These are phyloP conservation scores for Scutellospora calospora DNA, from an alignment of 371 early-diverging fungal genomes.

Conservation along the genomic window DNA sequence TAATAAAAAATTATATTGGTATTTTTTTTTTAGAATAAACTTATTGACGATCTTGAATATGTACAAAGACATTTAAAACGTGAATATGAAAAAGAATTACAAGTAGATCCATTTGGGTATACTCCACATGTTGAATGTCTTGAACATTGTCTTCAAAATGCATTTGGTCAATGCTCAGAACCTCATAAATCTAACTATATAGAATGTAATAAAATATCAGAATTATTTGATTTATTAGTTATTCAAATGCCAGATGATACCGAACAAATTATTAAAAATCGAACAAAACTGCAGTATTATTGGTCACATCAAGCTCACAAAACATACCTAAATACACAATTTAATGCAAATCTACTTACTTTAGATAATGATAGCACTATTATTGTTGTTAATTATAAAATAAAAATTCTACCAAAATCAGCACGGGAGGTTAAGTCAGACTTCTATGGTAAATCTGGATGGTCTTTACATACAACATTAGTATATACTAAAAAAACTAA, in stretches of 20 bases:
- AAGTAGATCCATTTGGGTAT: not conserved
- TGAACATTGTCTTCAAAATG: constrained; percentile 13
- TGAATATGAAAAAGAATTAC: constrained; percentile 30
- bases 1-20: not conserved
- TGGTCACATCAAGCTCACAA: not conserved
- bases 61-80: not conserved
- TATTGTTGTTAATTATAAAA: constrained; percentile 20
- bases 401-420: constrained; percentile 24
- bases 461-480: not conserved
- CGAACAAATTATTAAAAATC: not conserved
- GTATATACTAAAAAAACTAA: not conserved
- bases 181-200: not conserved
- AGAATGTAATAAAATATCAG: constrained; percentile 9
- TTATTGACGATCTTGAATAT: constrained; percentile 6
- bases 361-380: constrained; percentile 5
- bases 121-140: constrained; percentile 5
- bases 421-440: not conserved
- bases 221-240: not conserved
- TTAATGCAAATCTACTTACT: constrained; percentile 12
- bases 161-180: not conserved
- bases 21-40: not conserved
- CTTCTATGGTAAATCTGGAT: constrained; percentile 8
- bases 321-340: constrained; percentile 5
- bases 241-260: not conserved
- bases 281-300: constrained; percentile 10